These are phyloP conservation scores for Priceomyces haplophilus DNA, from an alignment of 805 yeast species.

Conservation along the genomic window DNA sequence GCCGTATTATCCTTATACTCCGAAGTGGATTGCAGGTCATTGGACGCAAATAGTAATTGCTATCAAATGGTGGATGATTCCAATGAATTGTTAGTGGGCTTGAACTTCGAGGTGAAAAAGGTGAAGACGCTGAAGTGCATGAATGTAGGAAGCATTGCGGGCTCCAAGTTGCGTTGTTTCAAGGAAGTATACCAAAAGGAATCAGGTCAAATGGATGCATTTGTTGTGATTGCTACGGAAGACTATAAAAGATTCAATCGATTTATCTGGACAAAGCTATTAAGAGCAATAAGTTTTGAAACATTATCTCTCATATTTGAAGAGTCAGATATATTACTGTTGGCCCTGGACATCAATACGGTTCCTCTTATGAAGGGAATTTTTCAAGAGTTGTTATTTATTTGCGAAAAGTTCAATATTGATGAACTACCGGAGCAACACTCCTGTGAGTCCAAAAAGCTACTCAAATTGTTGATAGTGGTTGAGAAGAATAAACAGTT, in stretches of 20 bases:
- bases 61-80: conserved; percentile 9
- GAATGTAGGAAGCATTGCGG: background rate
- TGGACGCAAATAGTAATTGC: conserved; percentile 5
- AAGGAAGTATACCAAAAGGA: background rate
- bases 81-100: conserved; percentile 2
- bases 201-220: background rate
- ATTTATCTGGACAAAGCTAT: conserved; percentile 12
- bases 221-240: conserved; percentile 4
- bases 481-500: conserved; percentile 10
- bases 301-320: conserved; percentile 17
- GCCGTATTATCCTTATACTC: conserved; percentile 13
- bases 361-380: conserved; percentile 15
- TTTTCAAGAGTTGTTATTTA: conserved; percentile 11
- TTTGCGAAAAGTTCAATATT: conserved; percentile 7
- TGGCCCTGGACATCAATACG: conserved; percentile 7
- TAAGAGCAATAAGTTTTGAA: conserved; percentile 13
- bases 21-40: conserved; percentile 13
- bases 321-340: conserved; percentile 13
- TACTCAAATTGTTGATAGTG: conserved; percentile 12
- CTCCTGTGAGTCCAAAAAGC: conserved; percentile 9
- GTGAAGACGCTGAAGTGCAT: background rate
- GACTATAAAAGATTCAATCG: conserved; percentile 1
- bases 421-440: conserved; percentile 8
- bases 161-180: background rate
- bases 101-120: background rate